These are phyloP conservation scores for Fusarium ambrosium DNA, from an alignment of 2,329 filamentous ascomycete genomes.

Conservation along the genomic window DNA sequence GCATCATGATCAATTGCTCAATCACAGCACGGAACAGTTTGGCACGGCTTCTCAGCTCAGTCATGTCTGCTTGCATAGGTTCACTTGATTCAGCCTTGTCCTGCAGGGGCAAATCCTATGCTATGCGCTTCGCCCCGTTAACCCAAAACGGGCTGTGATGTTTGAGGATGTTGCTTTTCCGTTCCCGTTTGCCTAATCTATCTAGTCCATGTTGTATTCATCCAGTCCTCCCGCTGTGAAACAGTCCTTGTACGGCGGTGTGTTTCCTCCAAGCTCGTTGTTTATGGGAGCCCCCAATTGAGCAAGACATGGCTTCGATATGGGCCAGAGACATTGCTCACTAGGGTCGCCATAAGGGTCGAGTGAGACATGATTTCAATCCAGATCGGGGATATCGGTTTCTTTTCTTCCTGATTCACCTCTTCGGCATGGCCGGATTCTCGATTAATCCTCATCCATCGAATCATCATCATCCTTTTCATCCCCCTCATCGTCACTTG, in stretches of 20 bases:
- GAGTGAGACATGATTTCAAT: slow-evolving; percentile 29
- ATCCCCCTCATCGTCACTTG: slow-evolving; percentile 69
- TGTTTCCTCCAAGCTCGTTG: slow-evolving; percentile 33
- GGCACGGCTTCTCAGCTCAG: slow-evolving; percentile 11
- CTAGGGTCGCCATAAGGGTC: slow-evolving; percentile 17
- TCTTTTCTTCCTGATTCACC: slow-evolving; percentile 14
- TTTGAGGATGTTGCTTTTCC: slow-evolving; percentile 39
- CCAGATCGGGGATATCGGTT: slow-evolving; percentile 15
- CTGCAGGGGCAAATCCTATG: slow-evolving; percentile 29
- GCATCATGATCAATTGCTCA: slow-evolving; percentile 4
- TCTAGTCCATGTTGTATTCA: slow-evolving; percentile 21
- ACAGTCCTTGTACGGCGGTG: slow-evolving; percentile 37
- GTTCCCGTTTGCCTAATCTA: slow-evolving; percentile 34
- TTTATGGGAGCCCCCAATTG: slow-evolving; percentile 6
- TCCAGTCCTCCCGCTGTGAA: slow-evolving; percentile 30
- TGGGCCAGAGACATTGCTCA: slow-evolving; percentile 25
- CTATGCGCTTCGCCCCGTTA: slow-evolving; percentile 24
- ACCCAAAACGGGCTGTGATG: slow-evolving; percentile 26
- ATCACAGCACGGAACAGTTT: background rate
- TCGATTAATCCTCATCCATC: slow-evolving; percentile 69
- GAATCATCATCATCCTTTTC: slow-evolving; percentile 61
- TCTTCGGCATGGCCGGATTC: slow-evolving; percentile 12
- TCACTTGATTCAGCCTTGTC: slow-evolving; percentile 9
- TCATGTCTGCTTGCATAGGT: background rate
- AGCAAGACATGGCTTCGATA: slow-evolving; percentile 33